Evolutionary conservation across 225 moss, liverwort and hornwort genomes (phyloP).

Genomic region (Bryoerythrophyllum caledonicum): DNA sequence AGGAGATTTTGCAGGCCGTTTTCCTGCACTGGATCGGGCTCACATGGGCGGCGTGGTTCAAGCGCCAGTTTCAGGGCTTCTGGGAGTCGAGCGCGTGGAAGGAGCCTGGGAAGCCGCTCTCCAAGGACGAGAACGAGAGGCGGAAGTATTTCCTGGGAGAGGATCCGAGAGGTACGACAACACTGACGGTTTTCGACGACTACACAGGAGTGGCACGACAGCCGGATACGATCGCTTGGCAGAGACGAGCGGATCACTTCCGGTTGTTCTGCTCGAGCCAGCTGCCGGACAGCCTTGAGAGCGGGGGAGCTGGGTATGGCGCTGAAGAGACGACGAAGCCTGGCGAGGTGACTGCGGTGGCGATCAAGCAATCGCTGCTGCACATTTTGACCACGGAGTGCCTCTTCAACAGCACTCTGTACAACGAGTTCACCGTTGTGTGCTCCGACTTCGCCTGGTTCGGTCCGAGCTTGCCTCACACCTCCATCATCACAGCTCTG

Average conservation of each 20-base stretch:
- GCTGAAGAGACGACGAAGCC: conserved; percentile 3
- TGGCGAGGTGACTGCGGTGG: conserved; percentile 4
- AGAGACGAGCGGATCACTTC: conserved; percentile 2
- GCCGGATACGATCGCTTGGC: background rate
- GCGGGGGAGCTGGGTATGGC: background rate
- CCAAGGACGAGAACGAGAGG: conserved; percentile 24
- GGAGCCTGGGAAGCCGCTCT: conserved; percentile 5
- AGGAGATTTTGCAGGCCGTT: conserved; percentile 38
- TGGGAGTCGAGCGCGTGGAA: conserved; percentile 17
- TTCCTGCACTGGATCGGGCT: conserved; percentile 36
- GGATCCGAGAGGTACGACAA: background rate
- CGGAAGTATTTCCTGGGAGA: conserved; percentile 27
- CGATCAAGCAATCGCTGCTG: conserved; percentile 34
- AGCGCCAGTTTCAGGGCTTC: background rate
- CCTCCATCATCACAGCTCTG: conserved; percentile 24
- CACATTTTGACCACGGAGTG: conserved; percentile 34
- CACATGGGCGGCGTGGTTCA: conserved; percentile 19
- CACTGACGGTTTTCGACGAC: background rate
- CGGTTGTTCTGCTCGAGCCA: conserved; percentile 25
- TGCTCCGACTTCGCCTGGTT: conserved; percentile 31
- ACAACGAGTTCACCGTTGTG: conserved; percentile 30
- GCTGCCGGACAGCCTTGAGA: conserved; percentile 17
- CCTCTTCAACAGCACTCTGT: conserved; percentile 28
- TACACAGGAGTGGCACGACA: too few species aligned
- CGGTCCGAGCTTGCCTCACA: conserved; percentile 36